A percentile compares a stretch with the other conserved stretches of the same genome.
Evolutionary conservation across 2,329 filamentous ascomycete species (phyloP).

Genomic region (Xylaria sp.): DNA sequence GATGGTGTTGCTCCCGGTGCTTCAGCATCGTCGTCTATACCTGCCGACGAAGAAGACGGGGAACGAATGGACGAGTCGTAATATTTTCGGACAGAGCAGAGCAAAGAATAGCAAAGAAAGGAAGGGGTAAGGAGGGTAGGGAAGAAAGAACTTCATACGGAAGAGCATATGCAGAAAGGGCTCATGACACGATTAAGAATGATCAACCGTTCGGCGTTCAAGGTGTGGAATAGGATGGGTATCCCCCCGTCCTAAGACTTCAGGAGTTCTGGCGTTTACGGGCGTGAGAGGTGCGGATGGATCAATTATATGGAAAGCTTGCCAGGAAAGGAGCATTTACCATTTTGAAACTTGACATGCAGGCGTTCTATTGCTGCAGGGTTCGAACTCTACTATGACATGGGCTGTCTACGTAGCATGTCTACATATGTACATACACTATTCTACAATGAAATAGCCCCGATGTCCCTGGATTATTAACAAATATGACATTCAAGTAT

Average conservation of each 20-base stretch:
- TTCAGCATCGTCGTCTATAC: not conserved
- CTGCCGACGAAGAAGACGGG: conserved; percentile 26
- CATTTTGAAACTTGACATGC: not conserved
- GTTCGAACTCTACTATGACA: conserved; percentile 3
- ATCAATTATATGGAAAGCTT: not conserved
- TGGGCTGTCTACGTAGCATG: conserved; percentile 12
- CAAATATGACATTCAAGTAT: not conserved
- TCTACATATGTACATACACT: conserved; percentile 26
- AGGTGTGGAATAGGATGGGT: not conserved
- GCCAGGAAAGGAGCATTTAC: not conserved
- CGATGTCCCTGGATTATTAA: not conserved
- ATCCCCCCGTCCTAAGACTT: not conserved
- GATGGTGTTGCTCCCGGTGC: not conserved
- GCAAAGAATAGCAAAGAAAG: not conserved
- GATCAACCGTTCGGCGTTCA: not conserved
- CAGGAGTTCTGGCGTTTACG: conserved; percentile 31
- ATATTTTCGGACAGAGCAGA: conserved; percentile 15
- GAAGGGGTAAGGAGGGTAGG: not conserved
- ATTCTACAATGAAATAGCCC: conserved; percentile 27
- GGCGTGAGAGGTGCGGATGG: conserved; percentile 12
- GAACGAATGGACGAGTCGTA: conserved; percentile 47
- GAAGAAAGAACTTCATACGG: not conserved
- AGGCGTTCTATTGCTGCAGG: conserved; percentile 12
- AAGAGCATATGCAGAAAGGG: not conserved
- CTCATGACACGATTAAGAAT: conserved; percentile 24